phyloP scores from a whole-genome alignment of 2,329 filamentous ascomycete species.

The Xylaria sp. region DNA sequence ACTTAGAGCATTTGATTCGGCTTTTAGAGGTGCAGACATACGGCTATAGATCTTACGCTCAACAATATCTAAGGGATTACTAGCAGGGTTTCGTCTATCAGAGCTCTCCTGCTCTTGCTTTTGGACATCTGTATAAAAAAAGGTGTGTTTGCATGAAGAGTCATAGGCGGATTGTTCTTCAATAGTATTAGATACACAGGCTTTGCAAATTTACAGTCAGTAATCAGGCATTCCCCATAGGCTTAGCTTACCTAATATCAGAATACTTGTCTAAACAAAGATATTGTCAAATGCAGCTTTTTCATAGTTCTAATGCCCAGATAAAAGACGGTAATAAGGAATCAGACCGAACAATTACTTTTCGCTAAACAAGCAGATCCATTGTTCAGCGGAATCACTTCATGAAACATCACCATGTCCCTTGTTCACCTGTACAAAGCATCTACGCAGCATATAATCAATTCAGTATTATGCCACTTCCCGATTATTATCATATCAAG shows the following conservation, averaged over 20 bases:
- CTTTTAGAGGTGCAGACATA: conserved; percentile 14
- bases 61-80: neutral
- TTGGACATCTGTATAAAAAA: conserved; percentile 20
- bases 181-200: neutral
- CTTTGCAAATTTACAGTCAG: neutral
- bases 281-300: neutral
- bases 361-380: neutral
- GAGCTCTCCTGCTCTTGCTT: conserved; percentile 26
- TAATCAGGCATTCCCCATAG: neutral
- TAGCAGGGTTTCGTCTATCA: neutral
- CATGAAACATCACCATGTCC: neutral
- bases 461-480: neutral
- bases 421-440: conserved; percentile 14
- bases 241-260: neutral
- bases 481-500: neutral
- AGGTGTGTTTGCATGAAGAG: conserved; percentile 1
- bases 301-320: neutral
- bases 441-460: neutral
- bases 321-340: conserved; percentile 1
- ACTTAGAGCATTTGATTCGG: neutral
- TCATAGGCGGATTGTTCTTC: conserved; percentile 15
- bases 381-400: neutral
- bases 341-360: neutral
- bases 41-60: conserved; percentile 22
- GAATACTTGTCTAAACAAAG: neutral